Conservation (phyloP, 2,329 filamentous ascomycete genomes). For the Dactylonectria estremocensis region DNA sequence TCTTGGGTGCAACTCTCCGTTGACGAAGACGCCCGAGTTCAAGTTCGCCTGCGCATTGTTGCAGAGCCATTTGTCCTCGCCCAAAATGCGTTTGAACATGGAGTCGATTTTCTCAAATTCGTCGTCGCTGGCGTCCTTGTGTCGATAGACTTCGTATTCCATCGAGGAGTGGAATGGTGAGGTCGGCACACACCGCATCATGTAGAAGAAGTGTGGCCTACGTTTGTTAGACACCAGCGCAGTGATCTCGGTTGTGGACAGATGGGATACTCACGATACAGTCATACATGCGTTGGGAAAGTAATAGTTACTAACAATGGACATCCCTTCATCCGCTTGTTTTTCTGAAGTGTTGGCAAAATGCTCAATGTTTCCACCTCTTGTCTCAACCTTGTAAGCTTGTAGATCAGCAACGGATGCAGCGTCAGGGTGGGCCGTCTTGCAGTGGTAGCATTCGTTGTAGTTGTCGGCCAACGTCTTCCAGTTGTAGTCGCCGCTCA, state of each 20-base stretch:
- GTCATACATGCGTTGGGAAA: conserved; percentile 42
- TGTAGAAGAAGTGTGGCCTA: conserved; percentile 4
- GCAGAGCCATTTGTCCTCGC: conserved; percentile 14
- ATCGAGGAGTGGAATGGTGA: neutral
- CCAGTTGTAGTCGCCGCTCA: conserved; percentile 71
- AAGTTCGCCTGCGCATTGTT: conserved; percentile 19
- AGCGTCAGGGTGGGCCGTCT: conserved; percentile 23
- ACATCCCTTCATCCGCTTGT: conserved; percentile 31
- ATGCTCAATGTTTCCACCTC: conserved; percentile 36
- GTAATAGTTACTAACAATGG: conserved; percentile 38
- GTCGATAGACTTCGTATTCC: conserved; percentile 5
- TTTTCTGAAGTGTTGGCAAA: conserved; percentile 25
- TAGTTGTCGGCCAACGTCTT: conserved; percentile 74
- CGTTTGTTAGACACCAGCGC: neutral
- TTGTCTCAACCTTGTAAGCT: conserved; percentile 24
- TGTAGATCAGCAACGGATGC: conserved; percentile 17
- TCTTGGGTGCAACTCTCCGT: conserved; percentile 14
- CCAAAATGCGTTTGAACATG: conserved; percentile 15
- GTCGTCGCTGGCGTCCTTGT: neutral
- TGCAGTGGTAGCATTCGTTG: conserved; percentile 68
- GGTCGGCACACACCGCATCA: conserved; percentile 3
- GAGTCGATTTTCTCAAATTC: conserved; percentile 8
- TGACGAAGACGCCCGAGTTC: conserved; percentile 14
- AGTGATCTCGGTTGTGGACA: neutral
- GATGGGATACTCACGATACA: conserved; percentile 39